These are phyloP conservation scores for Pyrenopolyporus hunteri DNA, from an alignment of 495 filamentous ascomycete species.

Conservation along the genomic window DNA sequence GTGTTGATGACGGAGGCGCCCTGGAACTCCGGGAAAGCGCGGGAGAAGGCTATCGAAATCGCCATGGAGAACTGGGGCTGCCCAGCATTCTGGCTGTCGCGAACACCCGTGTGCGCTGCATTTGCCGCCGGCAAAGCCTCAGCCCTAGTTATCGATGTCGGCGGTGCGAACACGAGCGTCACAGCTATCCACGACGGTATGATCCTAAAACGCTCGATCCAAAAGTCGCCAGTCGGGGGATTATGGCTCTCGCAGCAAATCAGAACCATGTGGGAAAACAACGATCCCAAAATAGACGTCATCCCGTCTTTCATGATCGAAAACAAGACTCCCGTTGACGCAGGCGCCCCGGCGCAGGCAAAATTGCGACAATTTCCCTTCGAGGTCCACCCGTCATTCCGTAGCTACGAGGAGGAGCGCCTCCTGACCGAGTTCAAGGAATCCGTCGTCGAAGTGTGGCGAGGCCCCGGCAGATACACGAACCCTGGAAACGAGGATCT, in stretches of 20 bases:
- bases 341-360: conserved; percentile 73
- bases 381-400: conserved; percentile 74
- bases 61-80: conserved; percentile 95
- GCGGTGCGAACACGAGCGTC: conserved; percentile 87
- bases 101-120: conserved; percentile 61
- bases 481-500: conserved; percentile 70
- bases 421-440: conserved; percentile 96
- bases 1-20: conserved; percentile 92
- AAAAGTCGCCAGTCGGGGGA: conserved; percentile 82
- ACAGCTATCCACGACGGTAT: conserved; percentile 94
- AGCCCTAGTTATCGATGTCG: conserved; percentile 88
- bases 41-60: conserved; percentile 91
- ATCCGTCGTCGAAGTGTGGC: conserved; percentile 91
- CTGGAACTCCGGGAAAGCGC: conserved; percentile 85
- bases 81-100: conserved; percentile 88
- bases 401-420: conserved; percentile 85
- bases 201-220: conserved; percentile 86
- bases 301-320: conserved; percentile 86
- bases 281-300: conserved; percentile 78
- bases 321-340: conserved; percentile 87
- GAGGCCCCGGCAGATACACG: conserved; percentile 73
- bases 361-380: conserved; percentile 64
- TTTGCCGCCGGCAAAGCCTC: conserved; percentile 93
- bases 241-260: conserved; percentile 89
- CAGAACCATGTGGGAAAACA: conserved; percentile 75